Evolutionary conservation across 805 yeast species (phyloP).

Genomic region (Cyberlindnera americana): DNA sequence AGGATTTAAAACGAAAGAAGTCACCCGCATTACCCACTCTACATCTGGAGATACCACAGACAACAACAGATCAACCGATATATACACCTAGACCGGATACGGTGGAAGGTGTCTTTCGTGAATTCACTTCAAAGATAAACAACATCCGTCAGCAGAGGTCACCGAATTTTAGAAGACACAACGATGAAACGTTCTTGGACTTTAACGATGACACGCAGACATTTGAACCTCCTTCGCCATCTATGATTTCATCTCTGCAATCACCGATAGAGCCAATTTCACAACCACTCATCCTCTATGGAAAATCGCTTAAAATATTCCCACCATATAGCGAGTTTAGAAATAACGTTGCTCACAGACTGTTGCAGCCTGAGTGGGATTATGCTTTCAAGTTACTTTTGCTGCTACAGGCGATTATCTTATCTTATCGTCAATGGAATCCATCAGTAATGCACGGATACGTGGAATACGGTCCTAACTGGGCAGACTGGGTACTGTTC

Average conservation of each 20-base stretch:
- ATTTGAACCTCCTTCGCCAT: not conserved
- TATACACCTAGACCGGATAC: slow-evolving; percentile 11
- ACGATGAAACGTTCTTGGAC: not conserved
- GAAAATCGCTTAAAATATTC: slow-evolving; percentile 40
- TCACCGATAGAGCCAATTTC: not conserved
- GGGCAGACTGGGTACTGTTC: slow-evolving; percentile 55
- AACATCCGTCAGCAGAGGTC: slow-evolving; percentile 9
- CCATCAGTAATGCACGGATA: slow-evolving; percentile 40
- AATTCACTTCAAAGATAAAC: slow-evolving; percentile 13
- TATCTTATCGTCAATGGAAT: slow-evolving; percentile 59
- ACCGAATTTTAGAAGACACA: slow-evolving; percentile 1
- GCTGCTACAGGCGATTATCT: slow-evolving; percentile 44
- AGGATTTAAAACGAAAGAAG: slow-evolving; percentile 1
- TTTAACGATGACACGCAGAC: not conserved
- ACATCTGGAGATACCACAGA: slow-evolving; percentile 5
- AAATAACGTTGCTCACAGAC: slow-evolving; percentile 29
- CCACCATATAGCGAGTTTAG: slow-evolving; percentile 37
- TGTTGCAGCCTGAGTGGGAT: slow-evolving; percentile 32
- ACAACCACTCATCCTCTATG: slow-evolving; percentile 32
- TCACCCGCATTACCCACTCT: not conserved
- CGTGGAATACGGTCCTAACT: slow-evolving; percentile 39
- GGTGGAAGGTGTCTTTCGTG: slow-evolving; percentile 16
- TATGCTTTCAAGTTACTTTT: slow-evolving; percentile 39
- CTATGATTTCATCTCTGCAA: not conserved
- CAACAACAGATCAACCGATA: not conserved